Evolutionary conservation across 495 filamentous ascomycete species (phyloP).

Genomic region (Pseudotulostoma volvatum): DNA sequence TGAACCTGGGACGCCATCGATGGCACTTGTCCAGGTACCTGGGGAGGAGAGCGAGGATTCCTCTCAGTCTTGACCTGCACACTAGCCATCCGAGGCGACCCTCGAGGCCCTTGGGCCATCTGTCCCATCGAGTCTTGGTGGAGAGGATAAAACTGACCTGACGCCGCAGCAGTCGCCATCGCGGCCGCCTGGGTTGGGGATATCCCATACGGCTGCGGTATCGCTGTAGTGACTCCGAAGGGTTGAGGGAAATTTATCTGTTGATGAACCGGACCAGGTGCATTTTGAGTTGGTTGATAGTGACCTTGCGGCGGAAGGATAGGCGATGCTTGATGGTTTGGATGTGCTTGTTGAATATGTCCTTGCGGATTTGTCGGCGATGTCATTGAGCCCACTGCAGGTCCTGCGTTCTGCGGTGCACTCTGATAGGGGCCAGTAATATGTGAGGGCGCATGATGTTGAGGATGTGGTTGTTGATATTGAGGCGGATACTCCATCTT

Average conservation of each 20-base stretch:
- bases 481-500: slow-evolving; percentile 41
- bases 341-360: slow-evolving; percentile 34
- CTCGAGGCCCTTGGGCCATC: slow-evolving; percentile 29
- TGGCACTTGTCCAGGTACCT: slow-evolving; percentile 34
- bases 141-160: slow-evolving; percentile 34
- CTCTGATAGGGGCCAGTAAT: slow-evolving; percentile 33
- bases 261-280: slow-evolving; percentile 31
- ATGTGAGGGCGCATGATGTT: slow-evolving; percentile 36
- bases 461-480: slow-evolving; percentile 39
- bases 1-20: slow-evolving; percentile 34
- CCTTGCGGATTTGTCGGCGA: slow-evolving; percentile 37
- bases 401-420: slow-evolving; percentile 28
- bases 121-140: slow-evolving; percentile 35
- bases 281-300: slow-evolving; percentile 31
- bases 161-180: slow-evolving; percentile 40
- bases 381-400: slow-evolving; percentile 31
- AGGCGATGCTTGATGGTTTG: slow-evolving; percentile 33
- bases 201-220: slow-evolving; percentile 34
- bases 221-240: slow-evolving; percentile 31
- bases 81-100: slow-evolving; percentile 35
- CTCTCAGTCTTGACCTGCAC: slow-evolving; percentile 35
- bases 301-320: slow-evolving; percentile 38
- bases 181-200: slow-evolving; percentile 38
- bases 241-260: slow-evolving; percentile 37
- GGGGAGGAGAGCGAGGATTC: slow-evolving; percentile 34